A percentile compares a stretch with the other conserved stretches of the same genome.
Evolutionary conservation across 1,284 basidiomycete species (phyloP).

Genomic region (Testicularia cyperi): DNA sequence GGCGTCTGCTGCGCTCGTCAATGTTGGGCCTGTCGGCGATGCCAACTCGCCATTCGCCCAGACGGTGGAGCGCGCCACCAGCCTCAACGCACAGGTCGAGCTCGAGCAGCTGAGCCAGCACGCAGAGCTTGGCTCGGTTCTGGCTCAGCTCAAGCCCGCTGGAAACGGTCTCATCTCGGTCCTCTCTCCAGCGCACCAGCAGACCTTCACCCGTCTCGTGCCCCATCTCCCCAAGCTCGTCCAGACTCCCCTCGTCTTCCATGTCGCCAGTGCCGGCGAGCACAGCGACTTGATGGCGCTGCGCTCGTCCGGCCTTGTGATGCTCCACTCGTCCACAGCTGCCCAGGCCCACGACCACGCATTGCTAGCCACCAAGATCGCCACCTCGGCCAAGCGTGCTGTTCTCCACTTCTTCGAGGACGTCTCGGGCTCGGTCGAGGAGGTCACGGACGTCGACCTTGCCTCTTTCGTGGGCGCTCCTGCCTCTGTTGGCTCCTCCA

Average conservation of each 20-base stretch:
- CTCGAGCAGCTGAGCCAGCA: conserved; percentile 42
- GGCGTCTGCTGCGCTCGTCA: conserved; percentile 36
- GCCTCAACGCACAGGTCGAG: conserved; percentile 29
- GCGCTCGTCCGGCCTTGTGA: conserved; percentile 67
- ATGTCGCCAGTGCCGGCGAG: conserved; percentile 62
- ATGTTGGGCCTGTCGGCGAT: conserved; percentile 24
- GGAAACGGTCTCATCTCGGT: conserved; percentile 41
- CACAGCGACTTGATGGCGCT: conserved; percentile 68
- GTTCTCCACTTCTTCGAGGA: conserved; percentile 80
- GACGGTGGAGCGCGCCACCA: conserved; percentile 12
- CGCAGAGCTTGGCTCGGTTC: conserved; percentile 33
- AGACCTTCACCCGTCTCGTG: conserved; percentile 48
- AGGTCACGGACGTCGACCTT: conserved; percentile 59
- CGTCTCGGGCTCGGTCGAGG: conserved; percentile 42
- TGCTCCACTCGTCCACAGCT: conserved; percentile 68
- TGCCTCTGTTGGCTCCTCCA: conserved; percentile 34
- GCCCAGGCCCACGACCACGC: conserved; percentile 74
- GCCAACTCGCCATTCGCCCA: conserved; percentile 28
- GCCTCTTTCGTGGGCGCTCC: conserved; percentile 32
- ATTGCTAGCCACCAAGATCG: conserved; percentile 71
- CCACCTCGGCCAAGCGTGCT: conserved; percentile 66
- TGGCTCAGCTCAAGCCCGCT: conserved; percentile 36
- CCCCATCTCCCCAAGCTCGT: conserved; percentile 51
- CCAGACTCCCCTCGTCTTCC: conserved; percentile 46
- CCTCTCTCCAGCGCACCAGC: conserved; percentile 38